Conservation (phyloP, 371 early-diverging fungal genomes). For the Neoconidiobolus thromboides region DNA sequence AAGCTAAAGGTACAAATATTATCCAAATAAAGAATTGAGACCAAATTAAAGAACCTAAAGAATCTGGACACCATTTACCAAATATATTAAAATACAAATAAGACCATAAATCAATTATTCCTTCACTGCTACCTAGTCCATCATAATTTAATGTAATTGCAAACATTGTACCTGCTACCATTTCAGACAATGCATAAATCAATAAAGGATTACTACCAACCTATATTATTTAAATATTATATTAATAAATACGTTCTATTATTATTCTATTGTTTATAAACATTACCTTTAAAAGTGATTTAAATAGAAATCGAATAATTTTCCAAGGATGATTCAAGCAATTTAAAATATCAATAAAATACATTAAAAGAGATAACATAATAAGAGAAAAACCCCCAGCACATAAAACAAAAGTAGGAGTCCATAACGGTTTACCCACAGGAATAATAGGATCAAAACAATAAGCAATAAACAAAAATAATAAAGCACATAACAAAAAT, state of each 20-base stretch:
- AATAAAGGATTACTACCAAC: constrained; percentile 8
- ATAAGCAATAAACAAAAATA: constrained; percentile 11
- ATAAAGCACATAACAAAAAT: constrained; percentile 8
- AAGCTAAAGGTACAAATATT: constrained; percentile 2
- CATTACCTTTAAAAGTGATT: constrained; percentile 10
- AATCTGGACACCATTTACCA: not conserved
- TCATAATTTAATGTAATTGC: not conserved
- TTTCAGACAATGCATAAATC: constrained; percentile 7
- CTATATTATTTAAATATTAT: too few species aligned
- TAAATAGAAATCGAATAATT: constrained; percentile 11
- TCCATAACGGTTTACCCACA: constrained; percentile 26
- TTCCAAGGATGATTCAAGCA: not conserved
- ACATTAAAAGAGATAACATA: constrained; percentile 14
- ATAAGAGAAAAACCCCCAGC: constrained; percentile 14
- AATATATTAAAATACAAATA: not conserved
- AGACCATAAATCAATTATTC: not conserved
- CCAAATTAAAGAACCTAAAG: not conserved
- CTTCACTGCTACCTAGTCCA: not conserved
- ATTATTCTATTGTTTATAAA: too few species aligned
- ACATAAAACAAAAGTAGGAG: constrained; percentile 19
- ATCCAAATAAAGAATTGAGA: constrained; percentile 4
- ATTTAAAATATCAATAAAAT: constrained; percentile 9
- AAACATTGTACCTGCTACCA: constrained; percentile 7
- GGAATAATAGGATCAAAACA: constrained; percentile 17
- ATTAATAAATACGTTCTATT: too few species aligned